A percentile compares a stretch with the other conserved stretches of the same genome.
phyloP scores from a whole-genome alignment of 306 rosid genomes.

The Rosa chinensis region DNA sequence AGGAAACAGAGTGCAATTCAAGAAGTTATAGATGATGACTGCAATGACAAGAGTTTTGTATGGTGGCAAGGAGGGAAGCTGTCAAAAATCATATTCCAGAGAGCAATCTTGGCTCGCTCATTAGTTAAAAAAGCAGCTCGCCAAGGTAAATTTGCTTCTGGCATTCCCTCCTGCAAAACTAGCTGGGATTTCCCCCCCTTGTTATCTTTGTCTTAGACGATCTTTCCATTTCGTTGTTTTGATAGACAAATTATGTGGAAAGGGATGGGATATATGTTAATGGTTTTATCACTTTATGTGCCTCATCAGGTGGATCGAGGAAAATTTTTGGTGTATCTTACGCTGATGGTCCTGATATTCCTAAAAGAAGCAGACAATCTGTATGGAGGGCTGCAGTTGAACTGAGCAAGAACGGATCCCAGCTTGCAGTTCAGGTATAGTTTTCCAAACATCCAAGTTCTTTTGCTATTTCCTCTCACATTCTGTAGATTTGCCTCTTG shows the following conservation, averaged over 20 bases:
- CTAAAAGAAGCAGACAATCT: constrained; percentile 78
- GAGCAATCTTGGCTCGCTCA: constrained; percentile 59
- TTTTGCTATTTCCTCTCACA: neutral
- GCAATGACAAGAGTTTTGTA: constrained; percentile 41
- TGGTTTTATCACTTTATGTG: constrained; percentile 22
- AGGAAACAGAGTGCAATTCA: constrained; percentile 64
- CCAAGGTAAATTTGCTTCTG: constrained; percentile 50
- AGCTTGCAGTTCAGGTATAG: constrained; percentile 86
- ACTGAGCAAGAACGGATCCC: constrained; percentile 82
- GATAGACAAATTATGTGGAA: constrained; percentile 3
- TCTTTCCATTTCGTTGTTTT: constrained; percentile 6
- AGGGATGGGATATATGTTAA: constrained; percentile 14
- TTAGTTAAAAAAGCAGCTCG: constrained; percentile 77
- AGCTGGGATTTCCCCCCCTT: neutral
- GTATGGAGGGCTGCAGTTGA: constrained; percentile 94
- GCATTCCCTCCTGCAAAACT: constrained; percentile 11
- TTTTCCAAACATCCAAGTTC: constrained; percentile 2
- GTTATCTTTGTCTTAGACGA: neutral
- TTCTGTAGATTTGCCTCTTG: constrained; percentile 11
- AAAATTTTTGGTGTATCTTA: constrained; percentile 69
- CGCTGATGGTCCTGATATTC: constrained; percentile 77
- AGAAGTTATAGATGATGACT: constrained; percentile 49
- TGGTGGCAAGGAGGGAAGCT: constrained; percentile 91
- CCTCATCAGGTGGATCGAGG: constrained; percentile 63
- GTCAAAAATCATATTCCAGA: constrained; percentile 69